Base-by-base conservation (phyloP, 176 grass and related monocot genomes). In the Oryza glumipatula region DNA sequence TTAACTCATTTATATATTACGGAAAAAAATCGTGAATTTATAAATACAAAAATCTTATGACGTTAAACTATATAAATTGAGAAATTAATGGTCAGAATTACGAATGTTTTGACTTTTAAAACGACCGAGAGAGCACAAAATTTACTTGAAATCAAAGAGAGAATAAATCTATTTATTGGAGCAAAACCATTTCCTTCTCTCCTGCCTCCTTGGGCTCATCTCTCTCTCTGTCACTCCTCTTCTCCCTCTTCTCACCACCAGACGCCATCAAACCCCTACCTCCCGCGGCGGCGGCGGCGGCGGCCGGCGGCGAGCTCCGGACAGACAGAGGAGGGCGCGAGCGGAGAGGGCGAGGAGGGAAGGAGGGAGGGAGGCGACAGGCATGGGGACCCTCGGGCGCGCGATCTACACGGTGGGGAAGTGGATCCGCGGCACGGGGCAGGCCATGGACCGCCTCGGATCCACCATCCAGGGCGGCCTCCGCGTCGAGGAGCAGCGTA, bases 341-440 rank as follows among this genome's bases (percentile, higher is more conserved):
- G 73, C 64, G 46, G 10, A 1, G 58, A 33, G 64, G 46, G 51
- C 14, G 65, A 36, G 22, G 51, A n/a, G 67, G 1, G 14, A 14
- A 9, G 23, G 45, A 11, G 45, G 0, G 33, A 35, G 33, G 33
- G 33, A 35, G 33, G 3, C 3, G 14, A 8, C n/a, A 22, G 4
- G 46, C 80, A 98, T 98, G 96, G 96, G 93, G 56, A 95, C 82
- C 74, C 87, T 98, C 21, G 93, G 96, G 70, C 92, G 83, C 78
- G 93, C 85, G 80, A 95, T 98, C 84, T 95, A 88, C 93, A 92
- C 96, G 58, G 93, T 95, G 54, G 96, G 96, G 85, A 95, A 91
- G 77, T 98, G 96, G 96, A 95, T 98, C 80, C 96, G 96, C 74
- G 96, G 91, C 87, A 92, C 96, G 68, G 96, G 96, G 36, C 90